Evolutionary conservation across 169 alveolate genomes (phyloP), one percentile per base, ranked within the genome.

Genomic region (Plasmodium malariae): DNA sequence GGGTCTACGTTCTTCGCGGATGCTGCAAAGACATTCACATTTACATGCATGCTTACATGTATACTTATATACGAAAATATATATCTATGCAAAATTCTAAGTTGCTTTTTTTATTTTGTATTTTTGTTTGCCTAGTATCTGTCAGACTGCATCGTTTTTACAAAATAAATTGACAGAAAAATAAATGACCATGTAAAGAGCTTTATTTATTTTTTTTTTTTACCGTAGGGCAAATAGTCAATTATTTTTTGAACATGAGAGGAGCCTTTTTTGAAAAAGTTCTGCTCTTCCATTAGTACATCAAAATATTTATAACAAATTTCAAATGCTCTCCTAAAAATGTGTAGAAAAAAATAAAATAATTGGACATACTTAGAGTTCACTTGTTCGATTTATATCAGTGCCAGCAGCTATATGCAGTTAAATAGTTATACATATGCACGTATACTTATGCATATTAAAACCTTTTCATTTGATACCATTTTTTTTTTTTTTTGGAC

Each of bases 251-350:
- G 71, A 40, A 76, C 88, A 65, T 76, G 88, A 11, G 74, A 65
- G 6, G 88, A 76, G 0, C 88, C 80, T 63, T 71, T 74, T 59
- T 62, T 67, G 60, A 89, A 89, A 67, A 91, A 85, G 32, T 91
- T 89, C 34, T 91, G 94, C 55, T 91, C 94, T 57, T 55, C 86
- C 87, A 91, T 14, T 54, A 91, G 63, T 28, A 68, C 59, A 12
- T 72, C 91, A 60, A 91, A 87, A 57, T 49, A 65, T 48, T 55
- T 54, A 36, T 86, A 91, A 51, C 92, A 88, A 21, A 85, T 57
- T 24, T 78, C 63, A 62, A 86, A 91, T 17, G 94, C 94, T 21
- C 94, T 85, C 76, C 94, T 91, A 67, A 19, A 51, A 62, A 76
- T 3, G 4, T 14, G 17, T 12, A 32, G 17, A 21, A 54, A 14